Percentiles rank a stretch among this genome's conserved stretches.
phyloP scores from a whole-genome alignment of 495 filamentous ascomycete genomes.

The Aspergillus saccharolyticus region DNA sequence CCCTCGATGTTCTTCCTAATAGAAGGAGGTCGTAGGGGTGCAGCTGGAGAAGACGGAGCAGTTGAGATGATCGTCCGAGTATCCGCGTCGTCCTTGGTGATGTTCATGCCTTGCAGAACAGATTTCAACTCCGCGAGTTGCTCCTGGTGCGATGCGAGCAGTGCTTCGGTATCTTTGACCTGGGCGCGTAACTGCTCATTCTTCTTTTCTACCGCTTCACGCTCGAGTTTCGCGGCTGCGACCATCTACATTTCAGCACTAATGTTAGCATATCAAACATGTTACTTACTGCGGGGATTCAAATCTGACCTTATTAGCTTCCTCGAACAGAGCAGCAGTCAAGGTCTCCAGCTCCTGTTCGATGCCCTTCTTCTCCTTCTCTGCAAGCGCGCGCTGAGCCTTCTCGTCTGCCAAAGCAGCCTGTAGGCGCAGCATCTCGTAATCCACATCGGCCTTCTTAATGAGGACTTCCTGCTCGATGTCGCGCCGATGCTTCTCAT shows the following conservation, averaged over 20 bases:
- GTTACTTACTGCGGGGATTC: not conserved
- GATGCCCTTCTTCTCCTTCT: conserved; percentile 68
- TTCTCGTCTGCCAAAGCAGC: conserved; percentile 61
- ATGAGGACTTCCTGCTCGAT: conserved; percentile 68
- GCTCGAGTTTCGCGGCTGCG: conserved; percentile 66
- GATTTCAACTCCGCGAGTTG: conserved; percentile 86
- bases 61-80: conserved; percentile 52
- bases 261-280: conserved; percentile 22
- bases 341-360: conserved; percentile 83
- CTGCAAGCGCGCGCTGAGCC: conserved; percentile 50
- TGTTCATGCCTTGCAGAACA: conserved; percentile 84
- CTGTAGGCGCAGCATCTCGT: conserved; percentile 64
- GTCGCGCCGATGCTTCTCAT: conserved; percentile 65
- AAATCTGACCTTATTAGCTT: conserved; percentile 71
- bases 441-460: conserved; percentile 59
- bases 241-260: conserved; percentile 63
- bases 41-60: conserved; percentile 63
- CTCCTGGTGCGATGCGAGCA: conserved; percentile 85
- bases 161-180: conserved; percentile 76
- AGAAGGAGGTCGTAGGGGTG: conserved; percentile 16
- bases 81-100: conserved; percentile 63
- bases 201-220: conserved; percentile 67
- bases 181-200: conserved; percentile 76
- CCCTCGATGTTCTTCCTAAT: conserved; percentile 23
- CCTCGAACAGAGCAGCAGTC: conserved; percentile 87